Evolutionary conservation across 768 basidiomycete genomes (phyloP).

Genomic region (Plicaturopsis crispa): DNA sequence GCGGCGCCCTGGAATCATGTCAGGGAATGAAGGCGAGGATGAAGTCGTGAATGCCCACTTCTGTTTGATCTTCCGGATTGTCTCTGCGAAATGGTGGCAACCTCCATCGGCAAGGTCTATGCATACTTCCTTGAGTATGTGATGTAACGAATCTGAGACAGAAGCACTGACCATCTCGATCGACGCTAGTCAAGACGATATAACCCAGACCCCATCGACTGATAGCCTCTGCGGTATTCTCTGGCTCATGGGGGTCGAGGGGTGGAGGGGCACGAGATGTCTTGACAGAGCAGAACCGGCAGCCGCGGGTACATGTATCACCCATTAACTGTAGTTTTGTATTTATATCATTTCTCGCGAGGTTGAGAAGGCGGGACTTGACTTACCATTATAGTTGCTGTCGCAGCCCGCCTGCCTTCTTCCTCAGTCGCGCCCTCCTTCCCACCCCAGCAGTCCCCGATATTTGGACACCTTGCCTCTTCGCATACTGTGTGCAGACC

Average conservation of each 20-base stretch:
- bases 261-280: constrained; percentile 85
- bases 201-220: constrained; percentile 97
- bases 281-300: constrained; percentile 96
- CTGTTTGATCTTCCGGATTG: constrained; percentile 90
- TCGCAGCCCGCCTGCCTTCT: constrained; percentile 77
- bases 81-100: constrained; percentile 90
- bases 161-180: constrained; percentile 75
- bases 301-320: constrained; percentile 96
- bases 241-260: constrained; percentile 92
- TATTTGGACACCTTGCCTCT: constrained; percentile 97
- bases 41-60: constrained; percentile 51
- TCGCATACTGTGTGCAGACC: constrained; percentile 95
- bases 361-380: too few relatives aligned
- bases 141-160: constrained; percentile 5
- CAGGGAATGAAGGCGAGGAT: neutral
- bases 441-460: constrained; percentile 99
- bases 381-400: constrained; percentile 95
- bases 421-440: constrained; percentile 55
- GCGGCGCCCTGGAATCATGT: constrained; percentile 62
- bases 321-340: constrained; percentile 97
- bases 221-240: constrained; percentile 97
- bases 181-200: constrained; percentile 94
- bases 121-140: too few relatives aligned
- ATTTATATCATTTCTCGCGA: too few relatives aligned
- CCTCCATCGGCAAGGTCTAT: constrained; percentile 90